phyloP scores from a whole-genome alignment of 2,329 filamentous ascomycete species.

The Aureobasidium uvarum region DNA sequence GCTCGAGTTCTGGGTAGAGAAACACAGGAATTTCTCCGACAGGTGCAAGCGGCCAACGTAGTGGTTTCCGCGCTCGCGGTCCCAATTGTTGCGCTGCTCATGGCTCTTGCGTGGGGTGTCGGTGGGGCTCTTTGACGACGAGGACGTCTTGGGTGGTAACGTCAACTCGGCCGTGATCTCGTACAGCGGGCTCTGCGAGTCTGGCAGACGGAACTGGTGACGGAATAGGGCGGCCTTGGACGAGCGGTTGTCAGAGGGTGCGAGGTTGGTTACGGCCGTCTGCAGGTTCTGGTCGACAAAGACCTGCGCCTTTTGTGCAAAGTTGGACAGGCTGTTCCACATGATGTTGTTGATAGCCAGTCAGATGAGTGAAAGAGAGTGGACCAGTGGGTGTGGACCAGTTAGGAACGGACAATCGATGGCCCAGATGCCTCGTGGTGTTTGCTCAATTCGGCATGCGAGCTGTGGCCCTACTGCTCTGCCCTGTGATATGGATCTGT shows the following conservation, averaged over 20 bases:
- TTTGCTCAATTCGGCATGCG: constrained; percentile 4
- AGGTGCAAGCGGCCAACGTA: constrained; percentile 92
- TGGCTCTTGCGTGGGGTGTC: constrained; percentile 34
- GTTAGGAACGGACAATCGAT: constrained; percentile 3
- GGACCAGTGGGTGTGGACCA: neutral
- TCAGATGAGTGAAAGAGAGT: neutral
- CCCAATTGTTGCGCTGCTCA: constrained; percentile 65
- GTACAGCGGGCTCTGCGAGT: constrained; percentile 87
- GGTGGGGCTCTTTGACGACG: constrained; percentile 32
- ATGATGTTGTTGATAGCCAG: constrained; percentile 39
- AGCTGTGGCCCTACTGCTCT: neutral
- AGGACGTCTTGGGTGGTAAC: constrained; percentile 60
- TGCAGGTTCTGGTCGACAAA: constrained; percentile 81
- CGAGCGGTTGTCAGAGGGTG: constrained; percentile 69
- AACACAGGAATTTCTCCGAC: constrained; percentile 93
- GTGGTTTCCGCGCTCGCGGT: constrained; percentile 60
- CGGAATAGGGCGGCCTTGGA: constrained; percentile 93
- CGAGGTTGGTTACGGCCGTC: constrained; percentile 59
- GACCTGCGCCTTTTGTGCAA: constrained; percentile 94
- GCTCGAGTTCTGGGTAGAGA: constrained; percentile 88
- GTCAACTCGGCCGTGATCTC: constrained; percentile 97
- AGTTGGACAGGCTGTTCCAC: constrained; percentile 68
- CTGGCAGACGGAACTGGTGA: constrained; percentile 91
- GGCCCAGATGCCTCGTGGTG: neutral
- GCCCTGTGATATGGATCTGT: neutral